Conservation (phyloP, 2,329 filamentous ascomycete species). For the Blastomyces parvus region DNA sequence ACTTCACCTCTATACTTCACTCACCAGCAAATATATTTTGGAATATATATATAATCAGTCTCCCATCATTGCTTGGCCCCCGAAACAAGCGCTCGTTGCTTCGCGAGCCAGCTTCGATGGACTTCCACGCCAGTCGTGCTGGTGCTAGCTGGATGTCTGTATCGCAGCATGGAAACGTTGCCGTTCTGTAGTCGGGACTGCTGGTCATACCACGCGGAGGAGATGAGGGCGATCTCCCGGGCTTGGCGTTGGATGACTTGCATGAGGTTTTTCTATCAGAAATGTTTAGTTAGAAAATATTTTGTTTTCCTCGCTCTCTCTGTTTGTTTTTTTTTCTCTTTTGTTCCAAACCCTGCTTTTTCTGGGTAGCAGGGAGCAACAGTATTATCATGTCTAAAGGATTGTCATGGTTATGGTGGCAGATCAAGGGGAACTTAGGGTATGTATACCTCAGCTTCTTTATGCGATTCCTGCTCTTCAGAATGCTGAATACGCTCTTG, state of each 20-base stretch:
- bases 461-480: conserved; percentile 33
- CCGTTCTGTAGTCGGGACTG: conserved; percentile 38
- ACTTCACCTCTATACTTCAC: neutral
- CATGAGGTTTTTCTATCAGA: conserved; percentile 32
- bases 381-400: neutral
- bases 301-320: neutral
- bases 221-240: conserved; percentile 38
- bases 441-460: conserved; percentile 30
- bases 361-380: neutral
- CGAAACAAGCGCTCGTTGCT: conserved; percentile 29
- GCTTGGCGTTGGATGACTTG: conserved; percentile 33
- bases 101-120: conserved; percentile 37
- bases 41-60: neutral
- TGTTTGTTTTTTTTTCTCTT: neutral
- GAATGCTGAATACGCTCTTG: conserved; percentile 34
- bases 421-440: neutral
- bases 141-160: conserved; percentile 25
- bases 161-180: conserved; percentile 34
- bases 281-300: neutral
- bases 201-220: conserved; percentile 41
- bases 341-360: neutral
- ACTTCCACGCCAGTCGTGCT: conserved; percentile 28
- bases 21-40: neutral
- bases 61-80: neutral
- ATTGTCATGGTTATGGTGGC: neutral